These are phyloP conservation scores for Cyberlindnera mycetangii DNA, from an alignment of 805 yeast species.

Conservation along the genomic window DNA sequence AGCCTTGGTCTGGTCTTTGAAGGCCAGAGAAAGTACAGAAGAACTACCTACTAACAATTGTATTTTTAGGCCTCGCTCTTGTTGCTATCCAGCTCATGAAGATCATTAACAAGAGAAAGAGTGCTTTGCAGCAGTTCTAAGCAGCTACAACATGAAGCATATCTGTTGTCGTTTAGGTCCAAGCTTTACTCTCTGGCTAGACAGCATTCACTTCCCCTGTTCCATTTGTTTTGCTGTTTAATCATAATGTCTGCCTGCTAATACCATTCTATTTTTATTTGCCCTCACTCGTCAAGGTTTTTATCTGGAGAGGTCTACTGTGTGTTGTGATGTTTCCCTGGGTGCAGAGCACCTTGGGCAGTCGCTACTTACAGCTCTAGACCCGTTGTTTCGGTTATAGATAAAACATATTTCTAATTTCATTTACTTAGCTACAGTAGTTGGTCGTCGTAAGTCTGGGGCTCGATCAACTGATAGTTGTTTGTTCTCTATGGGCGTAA, in stretches of 20 bases:
- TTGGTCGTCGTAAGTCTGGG: too few species aligned
- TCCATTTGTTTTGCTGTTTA: neutral
- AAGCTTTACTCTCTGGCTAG: neutral
- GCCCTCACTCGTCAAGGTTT: neutral
- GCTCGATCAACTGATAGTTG: too few species aligned
- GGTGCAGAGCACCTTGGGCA: neutral
- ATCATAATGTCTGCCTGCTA: constrained; percentile 2
- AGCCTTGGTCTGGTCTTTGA: neutral
- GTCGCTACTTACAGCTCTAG: neutral
- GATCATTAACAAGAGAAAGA: constrained; percentile 22
- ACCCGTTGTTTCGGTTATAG: neutral
- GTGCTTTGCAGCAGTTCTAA: constrained; percentile 27
- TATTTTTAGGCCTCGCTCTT: constrained; percentile 18
- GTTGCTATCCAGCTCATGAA: constrained; percentile 14
- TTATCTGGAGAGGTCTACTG: neutral
- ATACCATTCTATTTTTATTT: neutral
- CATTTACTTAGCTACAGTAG: too few species aligned
- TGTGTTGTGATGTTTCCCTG: neutral
- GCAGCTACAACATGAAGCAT: neutral
- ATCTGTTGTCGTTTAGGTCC: neutral
- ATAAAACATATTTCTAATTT: too few species aligned
- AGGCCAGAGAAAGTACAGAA: neutral
- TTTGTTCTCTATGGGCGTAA: neutral
- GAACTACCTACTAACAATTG: constrained; percentile 6
- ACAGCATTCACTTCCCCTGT: neutral